Base-by-base conservation (phyloP, 129 eudicot genomes). In the Flaveria sonorensis region DNA sequence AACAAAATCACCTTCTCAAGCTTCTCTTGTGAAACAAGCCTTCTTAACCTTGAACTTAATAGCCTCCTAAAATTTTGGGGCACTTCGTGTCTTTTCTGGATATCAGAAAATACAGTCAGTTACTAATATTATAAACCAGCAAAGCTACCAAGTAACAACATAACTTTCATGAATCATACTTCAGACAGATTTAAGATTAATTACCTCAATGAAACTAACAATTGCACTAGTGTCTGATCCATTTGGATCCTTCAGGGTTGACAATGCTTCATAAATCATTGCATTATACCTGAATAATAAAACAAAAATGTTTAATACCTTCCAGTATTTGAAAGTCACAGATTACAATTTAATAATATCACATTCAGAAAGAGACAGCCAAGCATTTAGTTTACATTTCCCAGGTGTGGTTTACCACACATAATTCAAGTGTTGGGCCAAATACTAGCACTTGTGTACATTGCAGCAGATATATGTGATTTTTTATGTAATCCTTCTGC, bases 71-170 rank as follows among this genome's bases (percentile, higher is more conserved):
- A 86, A 79, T 85, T 87, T 77, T 60, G 86, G 61, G 92, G 85
- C 76, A 90, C 89, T 76, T 86, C 90, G 2, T 86, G 82, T 88
- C 86, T 90, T 85, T 82, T 78, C 96, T 93, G 96, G 82, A 84
- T 46, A 81, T 51, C 47, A 87, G 32, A 47, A 32, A 82, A 32
- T 2, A 63, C 26, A 12, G 42, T 70, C 63, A 47, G 70, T 63
- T 13, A 64, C 16, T 5, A 30, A 24, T 18, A 24, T 76, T 61
- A 48, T 26, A 73, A 79, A 52, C 45, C 46, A 42, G 39, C 28
- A 72, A 39, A 14, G 72, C 16, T 50, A 72, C 15, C 36, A 0
- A 4, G 5, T 30, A 30, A 30, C 61, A 69, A 10, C 16, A 64
- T 36, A 19, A 12, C 2, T 14, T 7, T 76, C 57, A 18, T 36